These are phyloP conservation scores for Astragalus membranaceus DNA, from an alignment of 306 rosid species.

Conservation along the genomic window DNA sequence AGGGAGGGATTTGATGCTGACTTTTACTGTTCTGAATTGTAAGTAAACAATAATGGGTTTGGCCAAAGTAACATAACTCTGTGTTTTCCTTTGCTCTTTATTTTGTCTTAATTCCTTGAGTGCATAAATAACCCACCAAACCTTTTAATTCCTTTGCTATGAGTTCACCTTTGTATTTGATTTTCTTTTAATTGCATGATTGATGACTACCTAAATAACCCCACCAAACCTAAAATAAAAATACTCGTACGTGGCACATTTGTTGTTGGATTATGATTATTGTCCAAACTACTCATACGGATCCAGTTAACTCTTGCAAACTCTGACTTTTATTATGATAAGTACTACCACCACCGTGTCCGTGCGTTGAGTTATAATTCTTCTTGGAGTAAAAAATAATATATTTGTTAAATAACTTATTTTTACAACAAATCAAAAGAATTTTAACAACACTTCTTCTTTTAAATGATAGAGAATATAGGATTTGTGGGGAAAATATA, in stretches of 20 bases:
- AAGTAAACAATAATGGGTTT: conserved; percentile 19
- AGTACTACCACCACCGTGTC: no score
- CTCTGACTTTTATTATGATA: no score
- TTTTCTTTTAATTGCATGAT: background rate
- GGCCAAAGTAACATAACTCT: conserved; percentile 15
- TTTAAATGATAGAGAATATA: no score
- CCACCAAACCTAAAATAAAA: background rate
- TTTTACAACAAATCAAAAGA: no score
- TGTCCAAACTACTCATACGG: conserved; percentile 19
- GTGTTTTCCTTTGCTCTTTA: background rate
- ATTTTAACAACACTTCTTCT: no score
- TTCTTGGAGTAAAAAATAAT: no score
- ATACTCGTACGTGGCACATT: background rate
- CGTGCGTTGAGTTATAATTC: no score
- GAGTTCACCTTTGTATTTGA: background rate
- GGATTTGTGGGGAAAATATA: no score
- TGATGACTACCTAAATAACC: background rate
- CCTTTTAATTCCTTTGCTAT: no score
- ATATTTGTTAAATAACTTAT: no score
- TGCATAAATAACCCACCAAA: conserved; percentile 14
- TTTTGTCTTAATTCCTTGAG: conserved; percentile 32
- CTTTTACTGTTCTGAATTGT: background rate
- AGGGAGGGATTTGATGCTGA: background rate
- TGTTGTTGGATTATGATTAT: conserved; percentile 19
- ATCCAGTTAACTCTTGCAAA: background rate